Evolutionary conservation across 2,329 filamentous ascomycete species (phyloP).

Genomic region (Aspergillaceae sp.): DNA sequence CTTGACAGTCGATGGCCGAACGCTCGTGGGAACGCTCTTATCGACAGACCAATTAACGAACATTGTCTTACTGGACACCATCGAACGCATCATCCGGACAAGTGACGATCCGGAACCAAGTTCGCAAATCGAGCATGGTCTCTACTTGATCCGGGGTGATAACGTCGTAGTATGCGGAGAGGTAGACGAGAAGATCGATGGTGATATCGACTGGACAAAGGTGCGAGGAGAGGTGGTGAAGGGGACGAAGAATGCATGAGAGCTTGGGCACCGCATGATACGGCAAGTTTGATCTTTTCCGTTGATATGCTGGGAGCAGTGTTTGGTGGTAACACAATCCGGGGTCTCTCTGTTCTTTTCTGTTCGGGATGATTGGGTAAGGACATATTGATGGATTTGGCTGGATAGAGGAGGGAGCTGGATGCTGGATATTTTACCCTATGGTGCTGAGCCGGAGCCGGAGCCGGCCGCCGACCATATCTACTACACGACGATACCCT

Average conservation of each 20-base stretch:
- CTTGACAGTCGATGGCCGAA: conserved; percentile 85
- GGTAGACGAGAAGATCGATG: conserved; percentile 82
- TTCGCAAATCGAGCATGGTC: conserved; percentile 69
- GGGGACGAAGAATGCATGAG: conserved; percentile 66
- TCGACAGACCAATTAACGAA: conserved; percentile 90
- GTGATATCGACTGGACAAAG: conserved; percentile 84
- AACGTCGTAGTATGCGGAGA: conserved; percentile 86
- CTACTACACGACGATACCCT: too few species aligned
- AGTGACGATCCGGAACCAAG: conserved; percentile 75
- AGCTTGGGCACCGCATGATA: too few species aligned
- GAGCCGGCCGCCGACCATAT: too few species aligned
- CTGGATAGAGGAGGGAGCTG: too few species aligned
- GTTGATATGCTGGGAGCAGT: too few species aligned
- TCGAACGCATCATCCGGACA: conserved; percentile 84
- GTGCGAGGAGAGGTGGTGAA: conserved; percentile 79
- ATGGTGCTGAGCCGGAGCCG: too few species aligned
- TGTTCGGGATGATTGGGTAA: too few species aligned
- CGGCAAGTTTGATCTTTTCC: too few species aligned
- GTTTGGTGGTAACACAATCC: too few species aligned
- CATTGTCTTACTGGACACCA: conserved; percentile 71
- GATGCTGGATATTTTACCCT: too few species aligned
- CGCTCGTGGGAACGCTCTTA: conserved; percentile 70
- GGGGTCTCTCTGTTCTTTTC: too few species aligned
- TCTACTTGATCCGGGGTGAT: conserved; percentile 89
- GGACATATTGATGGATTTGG: too few species aligned